phyloP scores from a whole-genome alignment of 1,139 yeast genomes.

The Lipomyces yarrowii region DNA sequence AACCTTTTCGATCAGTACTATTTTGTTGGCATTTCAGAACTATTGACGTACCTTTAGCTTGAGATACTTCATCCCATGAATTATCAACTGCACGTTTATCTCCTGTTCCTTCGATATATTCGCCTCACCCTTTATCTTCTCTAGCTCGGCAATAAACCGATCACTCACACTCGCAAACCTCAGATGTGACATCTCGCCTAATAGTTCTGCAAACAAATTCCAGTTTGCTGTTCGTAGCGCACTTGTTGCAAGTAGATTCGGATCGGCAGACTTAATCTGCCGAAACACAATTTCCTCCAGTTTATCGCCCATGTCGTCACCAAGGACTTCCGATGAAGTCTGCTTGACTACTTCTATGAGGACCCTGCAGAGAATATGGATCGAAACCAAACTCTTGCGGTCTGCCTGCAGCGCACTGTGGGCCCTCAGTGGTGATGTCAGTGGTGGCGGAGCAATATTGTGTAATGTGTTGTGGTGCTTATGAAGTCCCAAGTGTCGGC shows the following conservation, averaged over 20 bases:
- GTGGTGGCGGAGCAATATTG: background rate
- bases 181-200: constrained; percentile 87
- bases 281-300: constrained; percentile 92
- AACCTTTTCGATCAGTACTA: constrained; percentile 52
- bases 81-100: constrained; percentile 69
- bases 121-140: constrained; percentile 49
- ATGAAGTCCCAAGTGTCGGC: constrained; percentile 14
- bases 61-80: constrained; percentile 89
- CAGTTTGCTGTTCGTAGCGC: constrained; percentile 87
- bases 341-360: constrained; percentile 91
- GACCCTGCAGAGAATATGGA: constrained; percentile 89
- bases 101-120: constrained; percentile 62
- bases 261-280: constrained; percentile 87
- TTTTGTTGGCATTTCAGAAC: constrained; percentile 69
- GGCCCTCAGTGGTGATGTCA: background rate
- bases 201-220: constrained; percentile 85
- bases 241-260: constrained; percentile 63
- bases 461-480: constrained; percentile 14
- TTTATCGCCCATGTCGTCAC: constrained; percentile 79
- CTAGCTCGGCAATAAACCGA: constrained; percentile 88
- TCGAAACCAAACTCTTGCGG: constrained; percentile 80
- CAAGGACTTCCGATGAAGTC: constrained; percentile 69
- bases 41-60: constrained; percentile 54
- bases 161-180: constrained; percentile 88
- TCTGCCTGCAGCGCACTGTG: constrained; percentile 75